phyloP scores from a whole-genome alignment of 768 basidiomycete genomes.

The Podaxis pistillaris region DNA sequence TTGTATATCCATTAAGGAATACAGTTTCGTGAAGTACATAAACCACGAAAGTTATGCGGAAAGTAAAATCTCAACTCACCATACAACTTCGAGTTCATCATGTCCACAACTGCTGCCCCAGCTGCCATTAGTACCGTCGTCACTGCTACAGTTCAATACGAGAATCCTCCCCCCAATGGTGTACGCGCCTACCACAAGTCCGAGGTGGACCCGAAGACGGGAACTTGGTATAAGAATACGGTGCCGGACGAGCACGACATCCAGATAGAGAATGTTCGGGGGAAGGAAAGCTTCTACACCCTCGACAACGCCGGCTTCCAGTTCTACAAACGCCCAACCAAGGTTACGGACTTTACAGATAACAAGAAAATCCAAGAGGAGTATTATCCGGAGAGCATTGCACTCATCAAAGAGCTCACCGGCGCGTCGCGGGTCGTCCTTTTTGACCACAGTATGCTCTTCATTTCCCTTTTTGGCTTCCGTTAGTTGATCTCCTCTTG shows the following conservation, averaged over 20 bases:
- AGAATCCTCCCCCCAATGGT: slow-evolving; percentile 23
- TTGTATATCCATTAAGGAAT: no score
- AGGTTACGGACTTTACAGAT: slow-evolving; percentile 40
- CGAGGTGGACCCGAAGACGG: slow-evolving; percentile 22
- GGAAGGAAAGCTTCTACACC: slow-evolving; percentile 39
- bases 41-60: no score
- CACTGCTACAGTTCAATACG: neutral
- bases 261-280: slow-evolving; percentile 51
- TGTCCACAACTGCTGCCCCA: neutral
- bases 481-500: neutral
- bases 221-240: slow-evolving; percentile 23
- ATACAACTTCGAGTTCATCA: neutral
- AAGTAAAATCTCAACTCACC: neutral
- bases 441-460: slow-evolving; percentile 57
- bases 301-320: slow-evolving; percentile 55
- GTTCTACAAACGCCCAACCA: slow-evolving; percentile 32
- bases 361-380: slow-evolving; percentile 42
- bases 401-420: slow-evolving; percentile 53
- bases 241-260: slow-evolving; percentile 24
- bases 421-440: slow-evolving; percentile 57
- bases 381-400: slow-evolving; percentile 59
- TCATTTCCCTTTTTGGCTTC: neutral
- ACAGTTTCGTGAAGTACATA: no score
- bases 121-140: neutral
- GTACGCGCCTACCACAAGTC: slow-evolving; percentile 23